Evolutionary conservation across 139 green algal species (phyloP).

Genomic region (Coelastrella sp.): DNA sequence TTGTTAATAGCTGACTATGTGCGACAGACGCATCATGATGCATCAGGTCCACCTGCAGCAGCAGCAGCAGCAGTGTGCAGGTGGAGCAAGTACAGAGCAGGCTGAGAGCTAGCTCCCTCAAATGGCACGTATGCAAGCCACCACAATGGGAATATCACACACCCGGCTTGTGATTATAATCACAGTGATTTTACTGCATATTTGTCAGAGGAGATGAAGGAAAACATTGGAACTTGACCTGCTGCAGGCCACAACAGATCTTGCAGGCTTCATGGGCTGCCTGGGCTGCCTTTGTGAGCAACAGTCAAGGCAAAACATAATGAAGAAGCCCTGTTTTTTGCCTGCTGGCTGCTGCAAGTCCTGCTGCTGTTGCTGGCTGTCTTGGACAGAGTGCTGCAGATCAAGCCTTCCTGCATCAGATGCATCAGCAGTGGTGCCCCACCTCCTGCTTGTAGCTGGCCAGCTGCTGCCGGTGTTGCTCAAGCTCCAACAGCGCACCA

Average conservation of each 20-base stretch:
- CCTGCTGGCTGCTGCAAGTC: background rate
- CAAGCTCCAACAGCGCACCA: background rate
- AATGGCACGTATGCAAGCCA: too few species aligned
- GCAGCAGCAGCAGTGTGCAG: background rate
- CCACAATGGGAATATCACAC: too few species aligned
- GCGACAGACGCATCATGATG: background rate
- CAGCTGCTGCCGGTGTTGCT: background rate
- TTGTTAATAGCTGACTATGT: background rate
- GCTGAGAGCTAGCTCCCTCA: background rate
- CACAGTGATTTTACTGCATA: too few species aligned
- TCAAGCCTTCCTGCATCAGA: background rate
- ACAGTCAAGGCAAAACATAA: too few species aligned
- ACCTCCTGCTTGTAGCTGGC: background rate
- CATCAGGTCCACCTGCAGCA: conserved; percentile 8
- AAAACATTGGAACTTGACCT: too few species aligned
- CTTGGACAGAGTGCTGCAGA: background rate
- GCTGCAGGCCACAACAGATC: too few species aligned
- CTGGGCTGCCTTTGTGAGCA: too few species aligned
- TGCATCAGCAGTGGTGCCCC: background rate
- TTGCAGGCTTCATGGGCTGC: too few species aligned
- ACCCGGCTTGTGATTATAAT: too few species aligned
- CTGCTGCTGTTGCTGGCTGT: background rate
- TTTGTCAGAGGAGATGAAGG: too few species aligned
- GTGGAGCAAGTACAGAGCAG: background rate
- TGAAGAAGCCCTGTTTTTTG: background rate